Evolutionary conservation across 2,329 filamentous ascomycete genomes (phyloP).

Genomic region (Alternaria sp.): DNA sequence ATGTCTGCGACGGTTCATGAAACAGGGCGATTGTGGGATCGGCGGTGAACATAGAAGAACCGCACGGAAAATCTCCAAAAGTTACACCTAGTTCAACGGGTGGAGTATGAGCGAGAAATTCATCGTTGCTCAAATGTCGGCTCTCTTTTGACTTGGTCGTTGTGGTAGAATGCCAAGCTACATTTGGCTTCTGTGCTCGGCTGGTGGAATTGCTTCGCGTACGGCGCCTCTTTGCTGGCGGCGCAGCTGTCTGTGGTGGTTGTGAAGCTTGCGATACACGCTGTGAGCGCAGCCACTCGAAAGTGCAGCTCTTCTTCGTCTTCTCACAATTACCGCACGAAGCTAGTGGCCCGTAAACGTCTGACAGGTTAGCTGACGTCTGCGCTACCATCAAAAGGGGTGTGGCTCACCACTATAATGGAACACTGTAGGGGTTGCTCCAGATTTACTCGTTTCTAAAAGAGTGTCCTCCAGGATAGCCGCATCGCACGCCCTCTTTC

Average conservation of each 20-base stretch:
- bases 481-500: constrained; percentile 57
- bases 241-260: constrained; percentile 26
- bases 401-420: constrained; percentile 46
- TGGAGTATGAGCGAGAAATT: constrained; percentile 9
- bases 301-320: constrained; percentile 56
- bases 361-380: constrained; percentile 33
- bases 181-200: constrained; percentile 6
- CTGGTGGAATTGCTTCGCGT: constrained; percentile 28
- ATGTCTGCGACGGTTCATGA: constrained; percentile 2
- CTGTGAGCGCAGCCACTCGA: constrained; percentile 54
- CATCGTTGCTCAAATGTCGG: constrained; percentile 3
- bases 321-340: constrained; percentile 56
- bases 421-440: constrained; percentile 38
- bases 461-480: constrained; percentile 47
- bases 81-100: constrained; percentile 34
- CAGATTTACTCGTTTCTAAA: constrained; percentile 34
- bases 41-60: constrained; percentile 23
- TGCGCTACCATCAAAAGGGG: not conserved
- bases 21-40: constrained; percentile 11
- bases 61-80: constrained; percentile 41
- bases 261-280: constrained; percentile 41
- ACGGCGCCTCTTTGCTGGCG: constrained; percentile 42
- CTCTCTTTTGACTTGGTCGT: not conserved
- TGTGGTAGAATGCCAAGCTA: not conserved
- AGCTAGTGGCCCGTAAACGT: constrained; percentile 46